These are phyloP conservation scores for Xylaria longipes DNA, from an alignment of 495 filamentous ascomycete species.

Conservation along the genomic window DNA sequence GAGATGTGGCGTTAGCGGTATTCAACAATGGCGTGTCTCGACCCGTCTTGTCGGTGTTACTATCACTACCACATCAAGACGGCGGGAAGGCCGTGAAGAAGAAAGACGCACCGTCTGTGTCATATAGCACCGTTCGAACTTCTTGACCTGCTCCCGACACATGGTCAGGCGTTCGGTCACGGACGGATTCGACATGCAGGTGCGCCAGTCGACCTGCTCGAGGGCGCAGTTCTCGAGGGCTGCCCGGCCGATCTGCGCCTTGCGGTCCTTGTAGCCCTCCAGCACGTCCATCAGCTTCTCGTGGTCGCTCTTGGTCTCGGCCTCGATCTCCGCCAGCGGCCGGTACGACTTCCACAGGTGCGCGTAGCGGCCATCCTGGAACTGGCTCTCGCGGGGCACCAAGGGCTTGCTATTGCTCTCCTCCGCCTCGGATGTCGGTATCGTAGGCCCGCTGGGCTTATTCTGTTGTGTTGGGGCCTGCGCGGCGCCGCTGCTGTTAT, in stretches of 20 bases:
- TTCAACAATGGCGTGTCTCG: slow-evolving; percentile 14
- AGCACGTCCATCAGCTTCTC: slow-evolving; percentile 78
- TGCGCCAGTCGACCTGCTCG: slow-evolving; percentile 75
- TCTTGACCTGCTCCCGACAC: slow-evolving; percentile 73
- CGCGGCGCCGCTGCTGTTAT: slow-evolving; percentile 48
- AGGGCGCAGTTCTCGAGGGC: slow-evolving; percentile 93
- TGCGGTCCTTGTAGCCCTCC: slow-evolving; percentile 82
- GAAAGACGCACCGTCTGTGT: slow-evolving; percentile 72
- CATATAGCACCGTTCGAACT: slow-evolving; percentile 79
- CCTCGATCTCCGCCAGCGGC: slow-evolving; percentile 67
- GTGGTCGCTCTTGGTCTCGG: slow-evolving; percentile 68
- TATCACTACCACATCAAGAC: neutral
- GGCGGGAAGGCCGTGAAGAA: neutral
- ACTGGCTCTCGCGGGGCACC: slow-evolving; percentile 50
- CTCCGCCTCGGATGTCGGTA: neutral
- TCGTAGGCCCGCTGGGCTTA: slow-evolving; percentile 21
- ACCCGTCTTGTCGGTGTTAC: neutral
- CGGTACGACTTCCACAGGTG: slow-evolving; percentile 91
- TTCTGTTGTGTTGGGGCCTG: slow-evolving; percentile 32
- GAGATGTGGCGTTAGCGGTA: neutral
- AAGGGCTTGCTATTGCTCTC: neutral
- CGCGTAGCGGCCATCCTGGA: slow-evolving; percentile 86
- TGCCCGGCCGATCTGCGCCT: slow-evolving; percentile 74
- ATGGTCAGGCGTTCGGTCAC: slow-evolving; percentile 67
- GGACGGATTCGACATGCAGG: slow-evolving; percentile 75